Evolutionary conservation across 345 rosid species (phyloP).

Genomic region (Conringia planisiliqua): DNA sequence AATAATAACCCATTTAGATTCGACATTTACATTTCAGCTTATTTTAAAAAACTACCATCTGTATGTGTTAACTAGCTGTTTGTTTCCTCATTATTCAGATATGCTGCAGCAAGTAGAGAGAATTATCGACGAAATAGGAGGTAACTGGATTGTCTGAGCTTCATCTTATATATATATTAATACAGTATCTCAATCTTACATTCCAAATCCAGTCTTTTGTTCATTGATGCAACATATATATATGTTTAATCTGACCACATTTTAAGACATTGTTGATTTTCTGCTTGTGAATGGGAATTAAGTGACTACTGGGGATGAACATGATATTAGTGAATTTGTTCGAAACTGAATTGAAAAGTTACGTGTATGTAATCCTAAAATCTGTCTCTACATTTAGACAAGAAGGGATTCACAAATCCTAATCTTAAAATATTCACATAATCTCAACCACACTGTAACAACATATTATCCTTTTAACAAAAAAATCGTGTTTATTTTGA

Average conservation of each 20-base stretch:
- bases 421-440: not conserved
- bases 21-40: not conserved
- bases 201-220: not conserved
- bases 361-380: not conserved
- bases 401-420: not conserved
- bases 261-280: not conserved
- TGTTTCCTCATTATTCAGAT: conserved; percentile 43
- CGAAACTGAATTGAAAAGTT: not conserved
- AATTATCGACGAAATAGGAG: conserved; percentile 58
- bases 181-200: not conserved
- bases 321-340: not conserved
- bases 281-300: not conserved
- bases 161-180: not conserved
- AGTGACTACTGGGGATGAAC: not conserved
- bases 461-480: no score
- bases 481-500: no score
- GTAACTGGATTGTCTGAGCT: conserved; percentile 32
- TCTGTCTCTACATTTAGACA: not conserved
- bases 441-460: not conserved
- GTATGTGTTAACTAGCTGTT: not conserved
- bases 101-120: conserved; percentile 70
- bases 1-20: not conserved
- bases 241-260: not conserved
- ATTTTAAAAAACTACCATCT: not conserved
- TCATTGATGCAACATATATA: not conserved